Percentiles rank a stretch among this genome's conserved stretches.
phyloP scores from a whole-genome alignment of 2,329 filamentous ascomycete genomes.

The Trichoderma sp. region DNA sequence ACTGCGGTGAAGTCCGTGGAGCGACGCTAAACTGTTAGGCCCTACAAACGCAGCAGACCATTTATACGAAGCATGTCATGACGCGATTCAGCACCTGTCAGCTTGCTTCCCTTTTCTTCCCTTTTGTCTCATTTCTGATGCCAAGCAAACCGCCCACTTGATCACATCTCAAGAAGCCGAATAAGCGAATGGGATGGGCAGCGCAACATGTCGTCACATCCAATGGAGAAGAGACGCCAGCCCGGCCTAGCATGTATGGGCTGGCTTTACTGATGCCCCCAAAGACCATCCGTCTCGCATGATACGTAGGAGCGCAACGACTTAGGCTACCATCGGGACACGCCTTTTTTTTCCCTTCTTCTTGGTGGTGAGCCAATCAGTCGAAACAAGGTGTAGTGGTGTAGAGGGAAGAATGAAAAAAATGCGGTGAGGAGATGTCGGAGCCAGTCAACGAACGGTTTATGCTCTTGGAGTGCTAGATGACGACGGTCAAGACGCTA shows the following conservation, averaged over 20 bases:
- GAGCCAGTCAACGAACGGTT: constrained; percentile 2
- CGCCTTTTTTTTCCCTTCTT: neutral
- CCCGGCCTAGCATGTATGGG: neutral
- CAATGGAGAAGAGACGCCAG: constrained; percentile 4
- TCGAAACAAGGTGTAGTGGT: neutral
- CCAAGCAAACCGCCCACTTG: neutral
- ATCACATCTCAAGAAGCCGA: constrained; percentile 19
- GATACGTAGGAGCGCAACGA: constrained; percentile 22
- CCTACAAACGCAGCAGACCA: neutral
- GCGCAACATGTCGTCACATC: constrained; percentile 16
- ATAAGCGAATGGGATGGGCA: constrained; percentile 11
- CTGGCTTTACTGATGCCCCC: neutral
- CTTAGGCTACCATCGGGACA: constrained; percentile 28
- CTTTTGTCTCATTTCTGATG: neutral
- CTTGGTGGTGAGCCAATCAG: constrained; percentile 3
- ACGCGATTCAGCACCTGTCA: neutral
- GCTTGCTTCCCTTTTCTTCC: neutral
- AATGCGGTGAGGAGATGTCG: constrained; percentile 27
- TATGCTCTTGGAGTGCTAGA: constrained; percentile 11
- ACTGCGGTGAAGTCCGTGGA: neutral
- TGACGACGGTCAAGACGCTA: constrained; percentile 18
- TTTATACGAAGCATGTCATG: neutral
- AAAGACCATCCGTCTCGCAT: constrained; percentile 25
- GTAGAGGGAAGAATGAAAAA: neutral
- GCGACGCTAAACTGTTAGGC: neutral